These are phyloP conservation scores for Floccularia luteovirens DNA, from an alignment of 768 basidiomycete species.

Conservation along the genomic window DNA sequence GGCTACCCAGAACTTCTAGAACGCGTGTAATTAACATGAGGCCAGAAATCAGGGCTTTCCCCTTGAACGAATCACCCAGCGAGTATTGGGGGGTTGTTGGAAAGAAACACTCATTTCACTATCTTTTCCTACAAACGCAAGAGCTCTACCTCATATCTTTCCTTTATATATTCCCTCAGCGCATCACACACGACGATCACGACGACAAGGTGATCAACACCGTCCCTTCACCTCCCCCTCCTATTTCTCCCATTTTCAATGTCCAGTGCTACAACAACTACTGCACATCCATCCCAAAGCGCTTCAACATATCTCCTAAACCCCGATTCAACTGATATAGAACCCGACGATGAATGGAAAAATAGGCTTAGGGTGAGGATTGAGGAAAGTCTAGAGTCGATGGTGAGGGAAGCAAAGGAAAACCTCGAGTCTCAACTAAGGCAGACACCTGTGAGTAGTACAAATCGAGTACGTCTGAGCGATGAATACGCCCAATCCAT, in stretches of 20 bases:
- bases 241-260: constrained; percentile 19
- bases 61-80: no score
- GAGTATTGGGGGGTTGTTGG: no score
- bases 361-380: constrained; percentile 35
- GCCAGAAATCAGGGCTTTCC: constrained; percentile 40
- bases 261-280: constrained; percentile 25
- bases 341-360: constrained; percentile 55
- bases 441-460: constrained; percentile 24
- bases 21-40: constrained; percentile 53
- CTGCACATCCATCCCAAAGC: constrained; percentile 18
- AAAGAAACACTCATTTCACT: constrained; percentile 18
- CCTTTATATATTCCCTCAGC: constrained; percentile 8
- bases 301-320: constrained; percentile 9
- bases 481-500: constrained; percentile 32
- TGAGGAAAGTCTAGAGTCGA: constrained; percentile 29
- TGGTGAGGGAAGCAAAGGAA: constrained; percentile 58
- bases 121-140: constrained; percentile 11
- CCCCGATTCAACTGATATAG: constrained; percentile 26
- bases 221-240: constrained; percentile 7
- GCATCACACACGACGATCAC: no score
- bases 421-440: constrained; percentile 45
- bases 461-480: constrained; percentile 24
- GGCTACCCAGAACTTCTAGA: constrained; percentile 24
- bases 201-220: constrained; percentile 10
- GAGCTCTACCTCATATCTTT: no score